Percentiles rank a stretch among this genome's conserved stretches.
Evolutionary conservation across 78 protist genomes (phyloP).

Genomic region (Dictyostelium capitatum): DNA sequence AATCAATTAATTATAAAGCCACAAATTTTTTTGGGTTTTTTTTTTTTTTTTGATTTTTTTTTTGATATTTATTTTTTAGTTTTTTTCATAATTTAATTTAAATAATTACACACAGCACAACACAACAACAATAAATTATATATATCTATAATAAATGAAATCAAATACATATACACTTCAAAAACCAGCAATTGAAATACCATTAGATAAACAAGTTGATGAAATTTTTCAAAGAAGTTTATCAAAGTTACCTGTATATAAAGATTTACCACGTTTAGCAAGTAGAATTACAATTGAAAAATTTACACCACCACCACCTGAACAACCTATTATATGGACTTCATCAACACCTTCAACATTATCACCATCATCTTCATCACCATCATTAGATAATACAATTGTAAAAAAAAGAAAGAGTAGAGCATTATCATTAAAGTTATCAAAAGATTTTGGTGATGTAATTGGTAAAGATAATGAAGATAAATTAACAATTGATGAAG

Average conservation of each 20-base stretch:
- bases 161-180: slow-evolving; percentile 10
- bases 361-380: too few relatives aligned
- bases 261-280: slow-evolving; percentile 72
- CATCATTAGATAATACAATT: neutral
- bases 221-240: neutral
- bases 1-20: too few relatives aligned
- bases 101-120: too few relatives aligned
- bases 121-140: too few relatives aligned
- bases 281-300: slow-evolving; percentile 40
- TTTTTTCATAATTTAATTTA: too few relatives aligned
- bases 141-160: neutral
- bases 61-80: too few relatives aligned
- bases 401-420: slow-evolving; percentile 9
- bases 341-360: neutral
- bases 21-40: too few relatives aligned
- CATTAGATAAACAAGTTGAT: slow-evolving; percentile 5
- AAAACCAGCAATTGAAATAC: slow-evolving; percentile 21
- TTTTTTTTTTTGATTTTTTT: too few relatives aligned
- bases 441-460: neutral
- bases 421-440: slow-evolving; percentile 1
- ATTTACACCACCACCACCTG: neutral
- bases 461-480: neutral
- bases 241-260: slow-evolving; percentile 45
- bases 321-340: neutral
- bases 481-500: neutral